phyloP scores from a whole-genome alignment of 2,329 filamentous ascomycete species.

The Fusarium redolens region DNA sequence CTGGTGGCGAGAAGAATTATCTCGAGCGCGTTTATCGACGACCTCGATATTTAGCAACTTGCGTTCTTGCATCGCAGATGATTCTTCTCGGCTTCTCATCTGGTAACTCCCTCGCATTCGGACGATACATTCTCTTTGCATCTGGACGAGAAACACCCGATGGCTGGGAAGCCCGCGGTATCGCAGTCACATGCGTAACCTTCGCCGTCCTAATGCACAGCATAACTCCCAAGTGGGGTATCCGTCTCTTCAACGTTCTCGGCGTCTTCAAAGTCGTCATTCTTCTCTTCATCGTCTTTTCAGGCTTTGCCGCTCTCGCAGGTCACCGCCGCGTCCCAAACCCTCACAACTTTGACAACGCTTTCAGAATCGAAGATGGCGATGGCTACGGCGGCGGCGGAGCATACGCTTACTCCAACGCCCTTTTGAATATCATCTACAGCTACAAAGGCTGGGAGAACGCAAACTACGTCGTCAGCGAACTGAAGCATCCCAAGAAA shows the following conservation, averaged over 20 bases:
- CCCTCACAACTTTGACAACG: slow-evolving; percentile 68
- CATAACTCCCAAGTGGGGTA: slow-evolving; percentile 66
- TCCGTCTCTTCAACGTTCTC: slow-evolving; percentile 68
- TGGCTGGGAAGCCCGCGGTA: slow-evolving; percentile 67
- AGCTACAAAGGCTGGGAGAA: slow-evolving; percentile 74
- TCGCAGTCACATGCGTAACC: slow-evolving; percentile 65
- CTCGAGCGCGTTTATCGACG: slow-evolving; percentile 71
- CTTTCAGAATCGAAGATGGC: slow-evolving; percentile 59
- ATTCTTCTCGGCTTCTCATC: slow-evolving; percentile 70
- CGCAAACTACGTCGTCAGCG: slow-evolving; percentile 70
- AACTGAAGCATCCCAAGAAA: slow-evolving; percentile 65
- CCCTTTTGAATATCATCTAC: slow-evolving; percentile 69
- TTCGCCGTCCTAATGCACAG: slow-evolving; percentile 66
- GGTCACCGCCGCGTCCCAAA: slow-evolving; percentile 60
- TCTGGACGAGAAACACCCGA: slow-evolving; percentile 59
- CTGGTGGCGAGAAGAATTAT: slow-evolving; percentile 75
- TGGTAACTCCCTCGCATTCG: slow-evolving; percentile 68
- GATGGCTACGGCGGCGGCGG: slow-evolving; percentile 61
- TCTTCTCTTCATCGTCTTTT: slow-evolving; percentile 70
- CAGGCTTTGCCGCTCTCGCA: slow-evolving; percentile 67
- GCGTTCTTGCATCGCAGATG: slow-evolving; percentile 70
- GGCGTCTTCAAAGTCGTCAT: slow-evolving; percentile 71
- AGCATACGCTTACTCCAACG: slow-evolving; percentile 66
- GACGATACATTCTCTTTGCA: slow-evolving; percentile 67
- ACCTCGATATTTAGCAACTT: slow-evolving; percentile 69